Evolutionary conservation across 1,139 yeast species (phyloP).

Genomic region (Debaryomyces robertsiae): DNA sequence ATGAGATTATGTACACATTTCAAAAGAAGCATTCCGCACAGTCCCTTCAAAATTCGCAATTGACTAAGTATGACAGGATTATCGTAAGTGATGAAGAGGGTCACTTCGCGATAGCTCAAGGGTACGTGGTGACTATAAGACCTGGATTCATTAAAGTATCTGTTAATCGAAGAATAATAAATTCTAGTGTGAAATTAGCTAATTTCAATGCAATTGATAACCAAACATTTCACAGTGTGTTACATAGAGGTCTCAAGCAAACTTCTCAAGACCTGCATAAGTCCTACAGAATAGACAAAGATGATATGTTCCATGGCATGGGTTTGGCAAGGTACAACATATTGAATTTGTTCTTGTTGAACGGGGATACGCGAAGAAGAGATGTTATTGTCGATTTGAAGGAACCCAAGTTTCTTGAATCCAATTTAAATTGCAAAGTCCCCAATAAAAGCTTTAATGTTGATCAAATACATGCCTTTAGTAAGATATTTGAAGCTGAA

Average conservation of each 20-base stretch:
- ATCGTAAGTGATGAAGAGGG: conserved; percentile 81
- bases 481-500: conserved; percentile 60
- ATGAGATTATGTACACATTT: conserved; percentile 51
- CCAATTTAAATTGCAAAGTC: not conserved
- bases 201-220: conserved; percentile 46
- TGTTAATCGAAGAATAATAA: conserved; percentile 55
- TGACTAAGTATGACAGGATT: conserved; percentile 56
- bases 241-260: conserved; percentile 24
- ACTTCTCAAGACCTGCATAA: conserved; percentile 1
- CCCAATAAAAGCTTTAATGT: conserved; percentile 37
- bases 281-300: conserved; percentile 66
- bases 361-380: conserved; percentile 57
- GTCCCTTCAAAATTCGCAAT: conserved; percentile 42
- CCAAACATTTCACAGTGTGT: conserved; percentile 54
- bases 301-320: conserved; percentile 75
- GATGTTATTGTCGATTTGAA: conserved; percentile 61
- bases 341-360: conserved; percentile 60
- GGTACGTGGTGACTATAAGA: conserved; percentile 51
- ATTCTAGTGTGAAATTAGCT: conserved; percentile 40
- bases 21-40: conserved; percentile 26
- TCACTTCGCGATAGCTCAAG: conserved; percentile 72
- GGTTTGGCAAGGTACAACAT: conserved; percentile 76
- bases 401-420: conserved; percentile 26
- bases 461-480: conserved; percentile 73
- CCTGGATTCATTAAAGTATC: conserved; percentile 41